Conservation (phyloP, 164 flowering plant genomes). For the Brasenia schreberi region DNA sequence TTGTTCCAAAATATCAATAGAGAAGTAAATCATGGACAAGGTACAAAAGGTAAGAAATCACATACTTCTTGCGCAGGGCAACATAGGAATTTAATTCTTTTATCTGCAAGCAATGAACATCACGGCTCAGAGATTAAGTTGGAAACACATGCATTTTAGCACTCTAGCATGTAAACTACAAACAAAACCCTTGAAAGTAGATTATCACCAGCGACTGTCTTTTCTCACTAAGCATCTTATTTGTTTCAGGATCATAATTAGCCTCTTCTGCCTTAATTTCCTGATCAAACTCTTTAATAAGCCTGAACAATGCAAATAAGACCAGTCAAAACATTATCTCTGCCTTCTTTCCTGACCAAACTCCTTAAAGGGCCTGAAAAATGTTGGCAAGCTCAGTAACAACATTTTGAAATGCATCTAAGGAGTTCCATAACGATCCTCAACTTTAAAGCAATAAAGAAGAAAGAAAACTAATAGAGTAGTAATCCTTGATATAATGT, state of each 20-base stretch:
- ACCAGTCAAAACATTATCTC: neutral
- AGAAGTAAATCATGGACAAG: too few relatives aligned
- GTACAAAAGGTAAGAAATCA: neutral
- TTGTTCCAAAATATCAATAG: too few relatives aligned
- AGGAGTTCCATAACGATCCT: too few relatives aligned
- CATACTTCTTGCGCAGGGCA: slow-evolving; percentile 70
- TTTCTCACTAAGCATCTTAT: slow-evolving; percentile 59
- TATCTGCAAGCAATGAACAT: slow-evolving; percentile 24
- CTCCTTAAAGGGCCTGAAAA: neutral
- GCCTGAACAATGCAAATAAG: slow-evolving; percentile 27
- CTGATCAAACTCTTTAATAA: slow-evolving; percentile 70
- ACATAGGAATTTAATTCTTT: slow-evolving; percentile 80
- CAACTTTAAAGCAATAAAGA: too few relatives aligned
- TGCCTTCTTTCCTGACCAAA: neutral
- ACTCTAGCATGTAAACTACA: neutral
- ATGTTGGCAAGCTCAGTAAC: neutral
- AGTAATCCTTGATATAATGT: too few relatives aligned
- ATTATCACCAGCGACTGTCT: slow-evolving; percentile 60
- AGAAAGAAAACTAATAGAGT: too few relatives aligned
- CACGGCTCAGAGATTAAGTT: neutral
- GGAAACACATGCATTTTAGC: neutral
- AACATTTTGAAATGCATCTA: too few relatives aligned
- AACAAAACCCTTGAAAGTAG: slow-evolving; percentile 1
- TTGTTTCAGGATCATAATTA: slow-evolving; percentile 34
- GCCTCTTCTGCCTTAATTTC: slow-evolving; percentile 48